Conservation (phyloP, 2,329 filamentous ascomycete genomes). For the Geosmithia putterillii region DNA sequence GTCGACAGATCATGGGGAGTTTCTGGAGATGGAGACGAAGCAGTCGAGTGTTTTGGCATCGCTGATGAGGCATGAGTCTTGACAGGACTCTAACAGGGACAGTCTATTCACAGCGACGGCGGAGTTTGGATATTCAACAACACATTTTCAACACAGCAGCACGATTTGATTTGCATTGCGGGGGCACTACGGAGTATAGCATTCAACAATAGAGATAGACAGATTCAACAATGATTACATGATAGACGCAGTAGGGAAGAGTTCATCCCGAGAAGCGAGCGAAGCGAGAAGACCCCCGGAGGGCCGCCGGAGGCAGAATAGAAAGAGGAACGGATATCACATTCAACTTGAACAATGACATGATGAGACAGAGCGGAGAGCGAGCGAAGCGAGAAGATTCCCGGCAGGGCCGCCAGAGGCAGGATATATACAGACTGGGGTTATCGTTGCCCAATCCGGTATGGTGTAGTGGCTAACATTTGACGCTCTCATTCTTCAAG, state of each 20-base stretch:
- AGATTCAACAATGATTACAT: constrained; percentile 1
- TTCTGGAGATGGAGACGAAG: constrained; percentile 56
- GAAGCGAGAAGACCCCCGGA: no score
- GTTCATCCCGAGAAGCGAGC: no score
- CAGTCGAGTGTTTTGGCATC: constrained; percentile 3
- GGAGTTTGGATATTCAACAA: neutral
- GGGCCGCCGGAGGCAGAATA: no score
- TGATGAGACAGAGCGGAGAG: no score
- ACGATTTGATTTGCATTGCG: neutral
- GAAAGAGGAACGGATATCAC: neutral
- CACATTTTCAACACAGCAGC: neutral
- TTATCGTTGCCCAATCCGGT: no score
- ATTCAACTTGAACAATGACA: no score
- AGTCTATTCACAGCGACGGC: no score
- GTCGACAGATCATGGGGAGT: constrained; percentile 51
- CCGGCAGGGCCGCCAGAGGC: no score
- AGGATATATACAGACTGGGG: no score
- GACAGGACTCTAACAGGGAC: no score
- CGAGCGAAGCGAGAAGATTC: no score
- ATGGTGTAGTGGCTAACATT: constrained; percentile 22
- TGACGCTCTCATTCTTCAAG: constrained; percentile 17
- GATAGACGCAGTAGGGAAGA: no score
- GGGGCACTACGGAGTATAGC: neutral
- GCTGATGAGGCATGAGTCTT: neutral
- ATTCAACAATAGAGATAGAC: neutral